Evolutionary conservation across 441 rosid species (phyloP).

Genomic region (Iberis amara): DNA sequence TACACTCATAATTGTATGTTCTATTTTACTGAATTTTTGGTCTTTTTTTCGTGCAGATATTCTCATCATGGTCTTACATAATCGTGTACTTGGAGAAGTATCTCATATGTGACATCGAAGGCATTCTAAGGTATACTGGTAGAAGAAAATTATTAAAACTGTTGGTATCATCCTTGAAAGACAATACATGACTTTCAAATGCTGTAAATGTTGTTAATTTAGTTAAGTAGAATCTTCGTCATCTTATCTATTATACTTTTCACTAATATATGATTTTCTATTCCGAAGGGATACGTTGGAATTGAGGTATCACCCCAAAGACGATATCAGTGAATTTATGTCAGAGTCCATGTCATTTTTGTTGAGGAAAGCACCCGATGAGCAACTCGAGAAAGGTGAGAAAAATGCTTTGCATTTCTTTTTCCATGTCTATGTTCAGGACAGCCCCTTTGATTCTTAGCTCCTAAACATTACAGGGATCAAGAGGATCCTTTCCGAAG

Average conservation of each 20-base stretch:
- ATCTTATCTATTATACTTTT: background rate
- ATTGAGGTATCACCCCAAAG: conserved; percentile 69
- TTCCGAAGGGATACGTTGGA: conserved; percentile 53
- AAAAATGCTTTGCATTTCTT: conserved; percentile 16
- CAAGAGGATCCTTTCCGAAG: conserved; percentile 62
- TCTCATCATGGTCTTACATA: conserved; percentile 67
- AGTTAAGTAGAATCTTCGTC: background rate
- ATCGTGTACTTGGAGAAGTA: conserved; percentile 67
- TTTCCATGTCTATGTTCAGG: conserved; percentile 6
- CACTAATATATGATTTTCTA: conserved; percentile 19
- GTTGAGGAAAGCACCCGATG: conserved; percentile 70
- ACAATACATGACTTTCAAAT: no score
- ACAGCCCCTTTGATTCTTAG: conserved; percentile 19
- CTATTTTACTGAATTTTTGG: conserved; percentile 4
- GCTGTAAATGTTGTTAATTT: background rate
- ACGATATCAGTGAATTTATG: conserved; percentile 61
- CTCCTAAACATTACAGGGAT: conserved; percentile 48
- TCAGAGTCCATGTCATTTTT: conserved; percentile 77
- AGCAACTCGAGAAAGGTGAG: conserved; percentile 61
- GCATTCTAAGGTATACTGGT: conserved; percentile 48
- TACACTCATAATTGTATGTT: background rate
- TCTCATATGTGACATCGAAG: conserved; percentile 46
- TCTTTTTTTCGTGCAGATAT: conserved; percentile 50
- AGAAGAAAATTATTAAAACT: no score
- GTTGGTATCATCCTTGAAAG: no score